Evolutionary conservation across 2,329 filamentous ascomycete species (phyloP), one percentile per base, ranked within the genome.

Genomic region (Fusarium secorum): DNA sequence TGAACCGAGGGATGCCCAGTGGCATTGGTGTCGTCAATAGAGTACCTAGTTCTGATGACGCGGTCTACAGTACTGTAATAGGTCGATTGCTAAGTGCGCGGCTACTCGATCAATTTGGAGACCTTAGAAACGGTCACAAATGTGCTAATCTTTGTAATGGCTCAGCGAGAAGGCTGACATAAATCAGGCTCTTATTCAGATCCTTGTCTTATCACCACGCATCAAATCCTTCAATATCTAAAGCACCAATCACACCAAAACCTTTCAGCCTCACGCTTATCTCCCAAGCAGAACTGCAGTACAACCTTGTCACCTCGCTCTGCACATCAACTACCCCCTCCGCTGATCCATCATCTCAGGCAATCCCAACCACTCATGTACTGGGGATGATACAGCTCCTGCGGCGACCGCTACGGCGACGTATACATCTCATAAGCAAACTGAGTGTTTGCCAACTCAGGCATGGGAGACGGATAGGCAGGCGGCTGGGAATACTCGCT

Each of bases 141-240:
- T 7, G 2, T 7, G 39, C n/a, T 17, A 9, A 17, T 41, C 5
- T 17, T 17, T 24, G 8, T 8, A 4, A 8, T 8, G 9, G 11
- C 14, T 4, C 11, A 36, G 14, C 5, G 1, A 11, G 14, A 8
- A 44, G 24, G 7, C 0, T 1, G 7, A 0, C 11, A 1, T 0
- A 26, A 20, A 20, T 20, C 42, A 44, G 42, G 24, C 42, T 26
- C 42, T 26, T 5, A 5, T 10, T 10, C 7, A 44, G 3, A 14
- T 10, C 24, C 17, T 7, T 18, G n/a, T 7, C 3, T 3, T 7
- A 14, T 26, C 41, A 44, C 17, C 22, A 22, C 7, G 17, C 41
- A 14, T 44, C 0, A 1, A 44, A 44, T 44, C 22, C 22, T 26
- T 20, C 24, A 4, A 18, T 4, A 0, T 14, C 36, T 7, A 2